Evolutionary conservation across 768 basidiomycete species (phyloP), one percentile per base, ranked within the genome.

Genomic region (Lactarius sp.): DNA sequence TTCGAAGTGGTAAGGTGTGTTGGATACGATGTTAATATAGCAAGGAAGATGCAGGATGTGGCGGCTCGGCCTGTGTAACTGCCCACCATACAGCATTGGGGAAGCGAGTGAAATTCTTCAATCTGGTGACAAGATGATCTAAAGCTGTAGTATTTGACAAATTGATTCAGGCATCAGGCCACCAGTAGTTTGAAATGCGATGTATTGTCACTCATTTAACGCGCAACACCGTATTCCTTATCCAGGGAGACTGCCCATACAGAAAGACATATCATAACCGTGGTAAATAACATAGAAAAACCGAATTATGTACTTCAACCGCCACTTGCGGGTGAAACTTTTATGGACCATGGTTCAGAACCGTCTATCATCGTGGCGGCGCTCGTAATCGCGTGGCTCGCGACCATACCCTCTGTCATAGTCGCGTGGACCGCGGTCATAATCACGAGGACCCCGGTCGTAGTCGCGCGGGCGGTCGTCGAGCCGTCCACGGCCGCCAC

Each of bases 401-500:
- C 77, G 65, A 52, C 78, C 75, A 44, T 72, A 67, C 62, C 76
- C 75, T 37, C 77, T 65, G 31, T 68, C 66, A 2, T 52, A 61
- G 52, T 68, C 65, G 16, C 66, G 66, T 18, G 59, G 59, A 22
- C 72, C 63, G 5, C 66, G 49, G 20, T 67, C 67, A 33, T 61
- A 61, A 7, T 66, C 66, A 18, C 66, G 56, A 44, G 73, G 71
- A 22, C 76, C 77, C 47, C 77, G 65, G 55, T 79, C 75, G 37
- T 72, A 66, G 63, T 77, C 75, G 16, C 77, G 73, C 6, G 65
- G 65, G 46, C 62, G 61, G 41, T 77, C 77, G 3, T 78, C 78
- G 61, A 71, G 67, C 31, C 82, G 76, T 39, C 73, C 70, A 56
- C 74, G 71, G 51, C 80, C 76, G 6, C 78, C 71, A n/a, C 84